Base-by-base conservation (phyloP, 139 green algal genomes). In the Coelastrella sp. region DNA sequence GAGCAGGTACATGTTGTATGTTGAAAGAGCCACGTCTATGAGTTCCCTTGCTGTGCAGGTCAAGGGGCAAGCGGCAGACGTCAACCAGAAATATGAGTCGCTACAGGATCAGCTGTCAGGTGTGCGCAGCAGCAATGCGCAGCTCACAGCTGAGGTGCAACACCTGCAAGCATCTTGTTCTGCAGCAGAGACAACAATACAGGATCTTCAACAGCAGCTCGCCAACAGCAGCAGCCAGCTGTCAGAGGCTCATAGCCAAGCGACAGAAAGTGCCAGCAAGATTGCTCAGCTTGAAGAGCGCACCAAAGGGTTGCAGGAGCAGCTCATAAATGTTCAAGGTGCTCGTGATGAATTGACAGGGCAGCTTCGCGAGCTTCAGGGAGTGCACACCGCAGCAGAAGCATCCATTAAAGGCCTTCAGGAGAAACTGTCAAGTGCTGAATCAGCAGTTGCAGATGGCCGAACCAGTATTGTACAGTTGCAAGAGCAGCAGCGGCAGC, bases 291-390 rank as follows among this genome's bases (percentile, higher is more conserved):
- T 67, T 4, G 48, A 66, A n/a, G 45, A 66, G 21, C 48, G 48
- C 27, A 50, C 30, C 32, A 40, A 81, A 19, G 32, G 19, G 0
- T n/a, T 60, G 73, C 73, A 81, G 50, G 48, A 81, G 50, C 73
- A 81, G 73, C 73, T 81, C 23, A 57, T 17, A n/a, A 69, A 68
- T 35, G 2, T 84, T 84, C 40, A 80, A 84, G 81, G 41, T 79
- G 17, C 85, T 78, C 11, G 85, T 59, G 51, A 79, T 80, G 71
- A 69, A 27, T 45, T 69, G 41, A 21, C 67, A 50, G 53, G 50
- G 30, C 73, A 81, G 32, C 73, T 81, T 6, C 71, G 38, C n/a
- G 17, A 63, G 71, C 41, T 79, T 41, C 41, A 37, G 43, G 71
- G 71, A n/a, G 25, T 32, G 11, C n/a, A 66, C 17, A 45, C 72